A percentile compares a stretch with the other conserved stretches of the same genome.
phyloP scores from a whole-genome alignment of 371 early-diverging fungal genomes.

The Nematocida sp. region DNA sequence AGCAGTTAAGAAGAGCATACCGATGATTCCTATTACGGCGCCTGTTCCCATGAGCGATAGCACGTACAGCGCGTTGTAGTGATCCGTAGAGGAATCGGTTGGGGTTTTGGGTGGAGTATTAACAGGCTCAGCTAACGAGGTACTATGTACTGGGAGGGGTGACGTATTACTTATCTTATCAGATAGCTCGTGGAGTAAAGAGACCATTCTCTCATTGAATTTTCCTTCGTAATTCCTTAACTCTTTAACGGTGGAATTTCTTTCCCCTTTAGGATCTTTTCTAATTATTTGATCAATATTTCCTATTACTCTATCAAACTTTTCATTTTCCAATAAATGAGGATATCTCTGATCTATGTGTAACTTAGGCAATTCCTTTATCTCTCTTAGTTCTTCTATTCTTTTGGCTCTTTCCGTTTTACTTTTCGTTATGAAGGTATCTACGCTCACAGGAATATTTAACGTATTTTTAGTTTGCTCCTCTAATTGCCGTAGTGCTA shows the following conservation, averaged over 20 bases:
- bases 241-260: neutral
- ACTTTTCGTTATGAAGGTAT: conserved; percentile 19
- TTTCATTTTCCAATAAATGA: neutral
- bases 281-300: conserved; percentile 29
- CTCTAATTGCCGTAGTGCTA: no score
- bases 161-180: conserved; percentile 40
- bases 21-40: no score
- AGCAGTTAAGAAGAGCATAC: no score
- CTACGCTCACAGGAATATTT: no score
- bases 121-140: neutral
- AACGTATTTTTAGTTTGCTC: no score
- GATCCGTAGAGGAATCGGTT: no score
- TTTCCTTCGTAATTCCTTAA: conserved; percentile 26
- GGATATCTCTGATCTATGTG: neutral
- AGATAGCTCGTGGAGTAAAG: conserved; percentile 32
- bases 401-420: conserved; percentile 25
- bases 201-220: conserved; percentile 41
- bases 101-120: no score
- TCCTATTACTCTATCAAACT: conserved; percentile 10
- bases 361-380: conserved; percentile 1
- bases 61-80: no score
- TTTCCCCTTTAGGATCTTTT: neutral
- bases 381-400: conserved; percentile 30
- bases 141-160: neutral
- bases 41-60: no score